Percentiles rank a stretch among this genome's conserved stretches.
Conservation (phyloP, 805 yeast genomes). For the Huiozyma sinensis region DNA sequence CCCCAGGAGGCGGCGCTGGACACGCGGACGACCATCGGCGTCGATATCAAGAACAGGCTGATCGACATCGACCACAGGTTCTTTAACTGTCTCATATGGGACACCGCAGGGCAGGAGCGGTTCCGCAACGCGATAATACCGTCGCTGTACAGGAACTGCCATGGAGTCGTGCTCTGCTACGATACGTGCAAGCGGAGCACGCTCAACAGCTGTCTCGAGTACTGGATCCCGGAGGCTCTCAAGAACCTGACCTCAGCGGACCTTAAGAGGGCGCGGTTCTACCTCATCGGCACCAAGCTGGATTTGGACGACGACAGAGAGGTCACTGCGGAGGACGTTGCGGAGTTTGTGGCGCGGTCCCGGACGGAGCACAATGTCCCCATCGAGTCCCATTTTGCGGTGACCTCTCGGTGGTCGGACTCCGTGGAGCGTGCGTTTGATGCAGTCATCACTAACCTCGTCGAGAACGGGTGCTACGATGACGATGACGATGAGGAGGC, state of each 20-base stretch:
- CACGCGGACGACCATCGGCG: constrained; percentile 36
- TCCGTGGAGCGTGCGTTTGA: constrained; percentile 32
- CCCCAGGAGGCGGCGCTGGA: constrained; percentile 26
- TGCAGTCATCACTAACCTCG: constrained; percentile 31
- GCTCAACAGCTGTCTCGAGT: constrained; percentile 29
- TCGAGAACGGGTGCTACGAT: constrained; percentile 32
- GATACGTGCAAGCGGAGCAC: constrained; percentile 33
- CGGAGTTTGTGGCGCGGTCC: constrained; percentile 23
- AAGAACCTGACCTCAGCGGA: constrained; percentile 24
- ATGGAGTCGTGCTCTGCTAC: constrained; percentile 35
- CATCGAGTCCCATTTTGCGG: constrained; percentile 36
- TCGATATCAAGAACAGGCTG: constrained; percentile 35
- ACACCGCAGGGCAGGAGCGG: constrained; percentile 43
- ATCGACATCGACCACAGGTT: constrained; percentile 35
- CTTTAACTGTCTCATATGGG: constrained; percentile 39
- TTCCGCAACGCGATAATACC: constrained; percentile 37
- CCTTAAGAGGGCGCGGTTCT: constrained; percentile 27
- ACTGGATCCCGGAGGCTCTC: constrained; percentile 35
- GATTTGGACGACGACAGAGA: constrained; percentile 29
- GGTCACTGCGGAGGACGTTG: constrained; percentile 32
- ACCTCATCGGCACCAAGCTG: constrained; percentile 37
- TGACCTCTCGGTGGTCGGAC: constrained; percentile 35
- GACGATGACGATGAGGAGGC: constrained; percentile 4
- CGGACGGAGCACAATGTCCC: constrained; percentile 25
- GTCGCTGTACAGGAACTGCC: constrained; percentile 35